Percentiles rank a stretch among this genome's conserved stretches.
These are phyloP conservation scores for Mycena vitilis DNA, from an alignment of 768 basidiomycete genomes.

Conservation along the genomic window DNA sequence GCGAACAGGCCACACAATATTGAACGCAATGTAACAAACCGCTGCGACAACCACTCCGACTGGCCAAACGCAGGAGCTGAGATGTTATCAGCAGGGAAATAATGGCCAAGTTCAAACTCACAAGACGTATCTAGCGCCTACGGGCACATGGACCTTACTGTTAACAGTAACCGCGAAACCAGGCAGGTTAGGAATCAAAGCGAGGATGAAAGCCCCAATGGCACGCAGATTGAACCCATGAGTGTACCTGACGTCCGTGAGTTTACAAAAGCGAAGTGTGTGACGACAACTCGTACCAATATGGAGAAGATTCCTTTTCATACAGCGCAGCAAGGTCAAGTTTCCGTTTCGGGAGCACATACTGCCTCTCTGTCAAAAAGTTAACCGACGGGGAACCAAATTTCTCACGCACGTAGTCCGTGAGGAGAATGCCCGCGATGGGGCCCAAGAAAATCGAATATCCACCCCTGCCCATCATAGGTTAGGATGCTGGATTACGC, in stretches of 20 bases:
- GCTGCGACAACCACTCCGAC: conserved; percentile 30
- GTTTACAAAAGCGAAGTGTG: neutral
- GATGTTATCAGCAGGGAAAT: neutral
- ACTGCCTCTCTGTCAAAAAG: conserved; percentile 10
- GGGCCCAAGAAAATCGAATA: conserved; percentile 78
- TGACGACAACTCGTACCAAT: conserved; percentile 12
- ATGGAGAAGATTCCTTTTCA: conserved; percentile 15
- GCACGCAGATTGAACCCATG: conserved; percentile 36
- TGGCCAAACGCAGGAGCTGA: conserved; percentile 36
- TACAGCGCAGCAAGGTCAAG: conserved; percentile 30
- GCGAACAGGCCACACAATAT: conserved; percentile 21
- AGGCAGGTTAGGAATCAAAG: conserved; percentile 32
- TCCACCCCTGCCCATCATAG: conserved; percentile 42
- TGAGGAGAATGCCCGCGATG: conserved; percentile 66
- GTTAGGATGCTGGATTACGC: neutral
- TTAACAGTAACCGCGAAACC: conserved; percentile 32
- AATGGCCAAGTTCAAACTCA: neutral
- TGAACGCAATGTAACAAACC: conserved; percentile 31
- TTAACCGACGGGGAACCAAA: neutral
- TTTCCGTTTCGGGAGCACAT: conserved; percentile 16
- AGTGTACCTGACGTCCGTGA: conserved; percentile 34
- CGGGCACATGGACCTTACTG: conserved; percentile 1
- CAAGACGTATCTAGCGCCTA: conserved; percentile 34
- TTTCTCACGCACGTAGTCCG: conserved; percentile 25
- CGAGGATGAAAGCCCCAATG: conserved; percentile 32